Percentiles rank a stretch among this genome's conserved stretches.
Evolutionary conservation across 768 basidiomycete genomes (phyloP).

Genomic region (Bullera alba): DNA sequence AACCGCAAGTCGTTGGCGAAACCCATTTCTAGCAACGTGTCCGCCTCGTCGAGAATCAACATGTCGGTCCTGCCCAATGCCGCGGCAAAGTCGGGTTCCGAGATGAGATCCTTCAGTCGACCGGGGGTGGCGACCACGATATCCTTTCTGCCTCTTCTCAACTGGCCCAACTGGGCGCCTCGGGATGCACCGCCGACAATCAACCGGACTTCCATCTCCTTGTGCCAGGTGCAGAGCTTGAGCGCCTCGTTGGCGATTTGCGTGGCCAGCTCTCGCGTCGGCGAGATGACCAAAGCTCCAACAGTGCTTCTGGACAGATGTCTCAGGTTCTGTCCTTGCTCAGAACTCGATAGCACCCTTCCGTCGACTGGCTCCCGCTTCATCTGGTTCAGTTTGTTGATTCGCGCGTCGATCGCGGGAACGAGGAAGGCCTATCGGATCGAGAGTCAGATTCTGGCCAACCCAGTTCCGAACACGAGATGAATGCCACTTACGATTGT

Average conservation of each 20-base stretch:
- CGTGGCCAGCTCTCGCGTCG: constrained; percentile 81
- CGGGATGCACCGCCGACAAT: constrained; percentile 73
- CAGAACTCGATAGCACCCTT: constrained; percentile 26
- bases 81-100: constrained; percentile 55
- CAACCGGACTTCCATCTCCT: constrained; percentile 62
- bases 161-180: constrained; percentile 60
- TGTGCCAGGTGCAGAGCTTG: constrained; percentile 58
- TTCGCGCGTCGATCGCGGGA: constrained; percentile 71
- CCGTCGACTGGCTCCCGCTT: constrained; percentile 52
- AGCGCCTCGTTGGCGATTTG: constrained; percentile 81
- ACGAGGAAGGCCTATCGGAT: constrained; percentile 62
- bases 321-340: constrained; percentile 15
- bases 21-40: constrained; percentile 84
- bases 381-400: constrained; percentile 54
- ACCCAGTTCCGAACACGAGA: not conserved
- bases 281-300: constrained; percentile 75
- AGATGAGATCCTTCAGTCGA: constrained; percentile 66
- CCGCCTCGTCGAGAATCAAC: constrained; percentile 85
- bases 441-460: not conserved
- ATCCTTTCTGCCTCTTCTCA: constrained; percentile 60
- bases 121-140: constrained; percentile 89
- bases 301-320: constrained; percentile 50
- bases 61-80: constrained; percentile 57
- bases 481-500: constrained; percentile 52
- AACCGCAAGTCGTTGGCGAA: constrained; percentile 78